Evolutionary conservation across 1,139 yeast genomes (phyloP), one percentile per base, ranked within the genome.

Genomic region (Magnusiomyces tetraspermus): DNA sequence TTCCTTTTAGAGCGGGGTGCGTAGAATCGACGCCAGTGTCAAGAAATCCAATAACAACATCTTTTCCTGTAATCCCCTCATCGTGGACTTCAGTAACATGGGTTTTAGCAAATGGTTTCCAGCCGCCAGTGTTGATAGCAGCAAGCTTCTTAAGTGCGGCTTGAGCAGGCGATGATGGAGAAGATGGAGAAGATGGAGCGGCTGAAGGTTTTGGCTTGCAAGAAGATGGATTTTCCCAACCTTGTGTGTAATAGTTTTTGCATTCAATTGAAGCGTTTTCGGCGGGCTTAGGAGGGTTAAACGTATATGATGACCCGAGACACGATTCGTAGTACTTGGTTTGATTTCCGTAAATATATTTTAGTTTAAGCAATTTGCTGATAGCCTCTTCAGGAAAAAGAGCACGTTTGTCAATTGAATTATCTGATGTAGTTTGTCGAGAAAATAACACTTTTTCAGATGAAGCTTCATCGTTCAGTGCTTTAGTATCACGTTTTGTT

Each of bases 11-110:
- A 15, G 55, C 58, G 8, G 46, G 52, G 46, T 54, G 54, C n/a
- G 11, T 36, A 44, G 53, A 53, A 42, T 58, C 57, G n/a, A 60
- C 56, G 40, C 63, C 63, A 23, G 60, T 44, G 45, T 60, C 63
- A 23, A 60, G 47, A 30, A 60, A 46, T 21, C 55, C 63, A 41
- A 60, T 51, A 11, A 51, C 51, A 2, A 54, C 50, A 44, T 54
- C 56, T 13, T 54, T 50, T 24, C 63, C 63, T 15, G 46, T 49
- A 28, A 55, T 51, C 3, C 58, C 58, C 24, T 51, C 52, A 1
- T 49, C 51, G 15, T 60, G 61, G 11, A 60, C 50, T 17, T 55
- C 17, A 45, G 54, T 47, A 23, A 60, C 61, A 48, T 56, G 53
- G 4, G 62, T 60, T 11, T 49, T 48, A 17, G 24, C 24, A 21